Percentiles rank a stretch among this genome's conserved stretches.
These are phyloP conservation scores for Buxus sempervirens DNA, from an alignment of 164 flowering plant genomes.

Conservation along the genomic window DNA sequence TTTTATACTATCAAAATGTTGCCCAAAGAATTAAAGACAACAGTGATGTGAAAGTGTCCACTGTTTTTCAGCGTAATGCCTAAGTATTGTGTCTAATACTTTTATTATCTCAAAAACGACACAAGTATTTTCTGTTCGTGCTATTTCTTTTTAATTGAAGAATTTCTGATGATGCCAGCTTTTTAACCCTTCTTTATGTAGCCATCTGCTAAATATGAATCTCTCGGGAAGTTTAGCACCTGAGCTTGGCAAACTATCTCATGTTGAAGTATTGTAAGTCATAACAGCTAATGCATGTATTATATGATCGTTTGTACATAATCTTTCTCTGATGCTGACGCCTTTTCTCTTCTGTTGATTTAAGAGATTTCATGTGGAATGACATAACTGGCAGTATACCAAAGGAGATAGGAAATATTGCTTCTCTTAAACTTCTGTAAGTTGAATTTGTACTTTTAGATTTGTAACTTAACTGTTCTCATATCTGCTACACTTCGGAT, in stretches of 20 bases:
- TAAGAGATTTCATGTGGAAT: constrained; percentile 88
- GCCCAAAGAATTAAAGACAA: background rate
- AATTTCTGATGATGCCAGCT: background rate
- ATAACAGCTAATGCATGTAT: background rate
- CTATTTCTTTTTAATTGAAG: background rate
- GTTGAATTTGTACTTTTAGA: constrained; percentile 16
- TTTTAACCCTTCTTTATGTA: constrained; percentile 20
- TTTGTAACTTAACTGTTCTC: background rate
- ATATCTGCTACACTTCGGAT: background rate
- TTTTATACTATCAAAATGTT: too few relatives aligned
- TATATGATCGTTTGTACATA: background rate
- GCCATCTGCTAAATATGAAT: constrained; percentile 54
- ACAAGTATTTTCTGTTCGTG: background rate
- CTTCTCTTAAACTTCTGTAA: constrained; percentile 59
- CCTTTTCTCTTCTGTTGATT: constrained; percentile 3
- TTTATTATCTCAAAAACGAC: background rate
- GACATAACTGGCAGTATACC: constrained; percentile 58
- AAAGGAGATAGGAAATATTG: constrained; percentile 64
- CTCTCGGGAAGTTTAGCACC: constrained; percentile 68
- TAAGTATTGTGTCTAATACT: background rate
- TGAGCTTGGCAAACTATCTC: constrained; percentile 52
- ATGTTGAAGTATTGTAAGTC: constrained; percentile 51
- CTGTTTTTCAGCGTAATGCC: background rate
- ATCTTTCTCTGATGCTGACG: background rate
- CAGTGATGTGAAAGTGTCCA: background rate